These are phyloP conservation scores for Viridothelium virens DNA, from an alignment of 495 filamentous ascomycete species.

Conservation along the genomic window DNA sequence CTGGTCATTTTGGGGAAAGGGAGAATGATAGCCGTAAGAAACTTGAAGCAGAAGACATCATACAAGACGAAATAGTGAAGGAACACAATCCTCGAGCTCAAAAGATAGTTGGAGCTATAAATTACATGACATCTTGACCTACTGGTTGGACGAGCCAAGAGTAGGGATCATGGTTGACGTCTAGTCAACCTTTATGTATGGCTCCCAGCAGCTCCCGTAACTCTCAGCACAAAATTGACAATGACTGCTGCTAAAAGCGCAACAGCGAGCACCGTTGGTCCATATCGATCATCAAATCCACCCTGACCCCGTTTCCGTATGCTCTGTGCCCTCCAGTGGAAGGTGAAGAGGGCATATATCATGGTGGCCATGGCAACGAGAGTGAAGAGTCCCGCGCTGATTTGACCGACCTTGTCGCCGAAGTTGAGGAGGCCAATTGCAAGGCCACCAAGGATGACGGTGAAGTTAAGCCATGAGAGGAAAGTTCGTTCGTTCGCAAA, in stretches of 20 bases:
- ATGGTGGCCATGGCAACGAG: slow-evolving; percentile 90
- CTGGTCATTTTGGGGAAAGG: too few species aligned
- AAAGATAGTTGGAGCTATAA: too few species aligned
- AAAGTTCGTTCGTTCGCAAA: slow-evolving; percentile 99
- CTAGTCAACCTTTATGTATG: not conserved
- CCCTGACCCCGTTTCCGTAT: slow-evolving; percentile 86
- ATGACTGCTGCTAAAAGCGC: slow-evolving; percentile 77
- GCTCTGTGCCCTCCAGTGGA: slow-evolving; percentile 92
- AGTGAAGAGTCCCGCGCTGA: slow-evolving; percentile 88
- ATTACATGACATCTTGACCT: not conserved
- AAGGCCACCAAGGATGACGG: slow-evolving; percentile 90
- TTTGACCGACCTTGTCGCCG: slow-evolving; percentile 84
- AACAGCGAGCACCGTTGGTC: slow-evolving; percentile 80
- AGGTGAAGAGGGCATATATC: slow-evolving; percentile 90
- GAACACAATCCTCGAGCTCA: too few species aligned
- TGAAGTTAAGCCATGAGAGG: slow-evolving; percentile 98
- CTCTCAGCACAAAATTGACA: slow-evolving; percentile 86
- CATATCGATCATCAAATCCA: slow-evolving; percentile 92
- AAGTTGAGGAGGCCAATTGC: slow-evolving; percentile 97
- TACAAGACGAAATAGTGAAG: too few species aligned
- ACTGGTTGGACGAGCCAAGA: not conserved
- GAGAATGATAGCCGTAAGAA: too few species aligned
- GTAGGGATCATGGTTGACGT: not conserved
- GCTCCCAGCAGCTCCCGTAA: slow-evolving; percentile 45
- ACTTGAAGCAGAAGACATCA: too few species aligned